phyloP scores from a whole-genome alignment of 2,329 filamentous ascomycete genomes.

The Penicillium sp. region DNA sequence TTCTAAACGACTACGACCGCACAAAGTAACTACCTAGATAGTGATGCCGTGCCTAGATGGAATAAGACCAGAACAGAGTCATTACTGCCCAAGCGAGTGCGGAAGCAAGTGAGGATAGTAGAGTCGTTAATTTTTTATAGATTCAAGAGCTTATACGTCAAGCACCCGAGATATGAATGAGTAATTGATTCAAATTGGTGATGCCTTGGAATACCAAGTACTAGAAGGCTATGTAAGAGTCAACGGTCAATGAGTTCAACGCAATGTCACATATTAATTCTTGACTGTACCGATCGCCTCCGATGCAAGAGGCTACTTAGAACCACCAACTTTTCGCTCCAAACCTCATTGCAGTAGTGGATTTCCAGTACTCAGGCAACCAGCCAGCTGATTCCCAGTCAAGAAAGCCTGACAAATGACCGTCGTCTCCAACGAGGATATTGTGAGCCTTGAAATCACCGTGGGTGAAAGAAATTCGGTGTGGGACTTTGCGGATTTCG shows the following conservation, averaged over 20 bases:
- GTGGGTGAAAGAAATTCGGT: not conserved
- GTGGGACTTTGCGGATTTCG: not conserved
- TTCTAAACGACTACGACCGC: too few relatives aligned
- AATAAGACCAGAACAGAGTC: too few relatives aligned
- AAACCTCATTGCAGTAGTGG: not conserved
- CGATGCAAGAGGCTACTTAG: not conserved
- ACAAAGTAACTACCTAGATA: too few relatives aligned
- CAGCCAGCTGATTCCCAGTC: not conserved
- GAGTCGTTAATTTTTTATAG: not conserved
- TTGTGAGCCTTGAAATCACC: not conserved
- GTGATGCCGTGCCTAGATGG: too few relatives aligned
- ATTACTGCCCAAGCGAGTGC: too few relatives aligned
- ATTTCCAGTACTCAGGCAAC: not conserved
- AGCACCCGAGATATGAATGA: not conserved
- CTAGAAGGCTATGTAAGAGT: not conserved
- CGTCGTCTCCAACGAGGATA: not conserved
- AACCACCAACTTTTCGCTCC: not conserved
- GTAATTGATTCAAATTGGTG: not conserved
- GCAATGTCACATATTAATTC: not conserved
- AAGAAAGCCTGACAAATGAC: not conserved
- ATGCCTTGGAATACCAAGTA: not conserved
- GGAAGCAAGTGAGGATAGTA: too few relatives aligned
- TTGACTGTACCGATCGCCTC: not conserved
- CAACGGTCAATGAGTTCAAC: not conserved
- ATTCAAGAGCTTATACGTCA: not conserved